Percentiles rank a stretch among this genome's conserved stretches.
These are phyloP conservation scores for Podospora sp. DNA, from an alignment of 495 filamentous ascomycete genomes.

Conservation along the genomic window DNA sequence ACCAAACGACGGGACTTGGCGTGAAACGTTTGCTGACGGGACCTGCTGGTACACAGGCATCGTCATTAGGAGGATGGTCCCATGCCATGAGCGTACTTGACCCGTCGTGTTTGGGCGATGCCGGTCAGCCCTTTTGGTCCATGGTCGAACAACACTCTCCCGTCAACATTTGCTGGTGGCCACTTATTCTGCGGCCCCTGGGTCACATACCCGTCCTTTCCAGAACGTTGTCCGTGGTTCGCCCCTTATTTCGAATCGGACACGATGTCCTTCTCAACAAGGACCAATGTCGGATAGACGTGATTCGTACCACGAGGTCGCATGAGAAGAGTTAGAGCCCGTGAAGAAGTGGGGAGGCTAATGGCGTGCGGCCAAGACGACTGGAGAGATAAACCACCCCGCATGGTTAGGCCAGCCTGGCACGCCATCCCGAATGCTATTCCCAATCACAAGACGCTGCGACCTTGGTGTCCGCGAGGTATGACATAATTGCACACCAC, in stretches of 20 bases:
- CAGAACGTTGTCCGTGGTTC: neutral
- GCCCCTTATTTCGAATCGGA: conserved; percentile 2
- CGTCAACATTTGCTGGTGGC: neutral
- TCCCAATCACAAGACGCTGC: conserved; percentile 15
- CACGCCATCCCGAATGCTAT: conserved; percentile 15
- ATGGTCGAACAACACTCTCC: neutral
- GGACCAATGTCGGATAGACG: neutral
- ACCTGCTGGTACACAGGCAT: conserved; percentile 7
- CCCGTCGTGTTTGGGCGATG: conserved; percentile 7
- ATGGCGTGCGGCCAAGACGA: conserved; percentile 8
- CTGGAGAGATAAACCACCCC: conserved; percentile 14
- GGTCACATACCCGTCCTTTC: neutral
- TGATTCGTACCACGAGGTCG: neutral
- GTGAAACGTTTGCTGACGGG: conserved; percentile 4
- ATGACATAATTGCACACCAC: conserved; percentile 20
- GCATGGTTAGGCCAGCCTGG: conserved; percentile 5
- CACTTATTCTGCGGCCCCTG: neutral
- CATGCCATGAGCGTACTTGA: conserved; percentile 9
- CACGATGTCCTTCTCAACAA: neutral
- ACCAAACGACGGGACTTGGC: neutral
- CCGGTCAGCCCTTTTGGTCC: conserved; percentile 2
- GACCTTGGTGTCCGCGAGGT: neutral
- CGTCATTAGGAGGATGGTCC: neutral
- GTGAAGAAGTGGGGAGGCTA: conserved; percentile 5
- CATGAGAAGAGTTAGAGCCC: neutral